Evolutionary conservation across 768 basidiomycete species (phyloP), one percentile per base, ranked within the genome.

Genomic region (Rhizopogon roseolus): DNA sequence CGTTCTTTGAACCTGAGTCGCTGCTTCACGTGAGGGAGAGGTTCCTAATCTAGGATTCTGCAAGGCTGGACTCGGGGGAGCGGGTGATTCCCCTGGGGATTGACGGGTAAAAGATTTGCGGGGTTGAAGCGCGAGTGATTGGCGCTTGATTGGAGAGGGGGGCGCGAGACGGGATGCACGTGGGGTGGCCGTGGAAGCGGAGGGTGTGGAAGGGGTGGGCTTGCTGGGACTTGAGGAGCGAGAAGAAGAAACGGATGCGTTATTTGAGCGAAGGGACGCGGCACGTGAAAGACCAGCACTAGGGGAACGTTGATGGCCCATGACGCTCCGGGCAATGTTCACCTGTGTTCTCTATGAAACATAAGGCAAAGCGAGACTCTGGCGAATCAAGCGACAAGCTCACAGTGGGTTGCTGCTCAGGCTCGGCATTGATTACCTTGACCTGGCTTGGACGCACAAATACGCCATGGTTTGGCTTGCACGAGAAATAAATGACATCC

Each of bases 361-460:
- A 37, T 4, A 22, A 17, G 22, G 36, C 17, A n/a, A 43, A 29
- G 29, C 19, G 42, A 27, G 42, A 41, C 22, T 32, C 54, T 29
- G 5, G 22, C 32, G 40, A 46, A 38, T 42, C 28, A 43, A 4
- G 34, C 0, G 7, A 22, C 13, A n/a, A 57, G 69, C 67, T 69
- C 32, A 41, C 56, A 32, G 60, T 52, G 13, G 41, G 57, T n/a
- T 58, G 69, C 5, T 8, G 46, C 11, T 68, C 67, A 16, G 58
- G 55, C 29, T 69, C 65, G 8, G 55, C 45, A 16, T 78, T 79
- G 62, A 79, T 73, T 25, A 85, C 68, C 65, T 81, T 90, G 57
- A 98, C 90, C 67, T 93, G 89, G 64, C 88, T 88, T 0, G 89
- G 82, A 36, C 90, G 78, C 5, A 98, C 86, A 66, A 99, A 98